Evolutionary conservation across 2,329 filamentous ascomycete genomes (phyloP), one percentile per base, ranked within the genome.

Genomic region (Verticillium isaacii): DNA sequence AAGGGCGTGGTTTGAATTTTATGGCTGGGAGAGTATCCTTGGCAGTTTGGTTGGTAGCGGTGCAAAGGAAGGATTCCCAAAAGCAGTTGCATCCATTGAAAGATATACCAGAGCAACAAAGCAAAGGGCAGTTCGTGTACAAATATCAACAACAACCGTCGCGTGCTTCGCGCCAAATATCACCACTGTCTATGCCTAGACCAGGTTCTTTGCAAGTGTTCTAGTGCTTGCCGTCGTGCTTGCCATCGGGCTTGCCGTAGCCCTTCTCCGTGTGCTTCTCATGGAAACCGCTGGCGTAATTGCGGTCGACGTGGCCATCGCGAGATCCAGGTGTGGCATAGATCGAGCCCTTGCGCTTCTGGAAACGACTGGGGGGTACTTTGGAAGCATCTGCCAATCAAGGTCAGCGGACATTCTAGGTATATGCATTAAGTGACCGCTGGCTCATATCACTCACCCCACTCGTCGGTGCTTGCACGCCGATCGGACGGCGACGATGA

Each of bases 281-380:
- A 71, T 86, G 82, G 73, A 86, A 89, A 65, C 84, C 82, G 67
- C 83, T 77, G 65, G 82, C 80, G 60, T 83, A 82, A 71, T 86
- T 86, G 62, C 78, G 80, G 68, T 85, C 83, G 59, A 89, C 77
- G 70, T 89, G 85, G 19, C 86, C 86, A 72, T 90, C 88, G 62
- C 87, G 82, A 29, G 85, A 88, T 68, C 78, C 78, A 2, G 85
- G 87, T 9, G 88, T 90, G 56, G 86, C 84, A 71, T 86, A 89
- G 73, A 89, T 88, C 70, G 85, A 89, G 61, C 87, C 87, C 74
- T 88, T 86, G 69, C 85, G 84, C 75, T 88, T 88, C 74, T 90
- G 87, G 76, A 90, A 89, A 56, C 85, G 85, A 65, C 83, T 87
- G 11, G 87, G 87, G 1, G 85, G 85, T 0, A 88, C 86, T 74